Evolutionary conservation across 768 basidiomycete genomes (phyloP), one percentile per base, ranked within the genome.

Genomic region (Phaeotremella skinneri): DNA sequence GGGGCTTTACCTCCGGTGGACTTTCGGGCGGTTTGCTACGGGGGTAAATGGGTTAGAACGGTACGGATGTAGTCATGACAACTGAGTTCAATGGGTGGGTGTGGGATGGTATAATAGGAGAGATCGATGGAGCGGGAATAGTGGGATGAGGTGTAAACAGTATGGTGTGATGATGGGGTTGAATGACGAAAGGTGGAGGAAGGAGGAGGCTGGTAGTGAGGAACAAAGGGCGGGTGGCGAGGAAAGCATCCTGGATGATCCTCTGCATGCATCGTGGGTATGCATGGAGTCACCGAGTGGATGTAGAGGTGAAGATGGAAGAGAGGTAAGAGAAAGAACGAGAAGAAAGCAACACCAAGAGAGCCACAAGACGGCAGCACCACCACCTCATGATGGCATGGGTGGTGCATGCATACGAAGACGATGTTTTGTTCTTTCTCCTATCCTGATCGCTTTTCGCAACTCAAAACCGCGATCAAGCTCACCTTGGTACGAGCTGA

Each of bases 21-120:
- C 83, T 97, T 96, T 81, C 93, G 91, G 76, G 93, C 93, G 78
- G 92, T 96, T 91, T 96, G 93, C 92, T 75, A 61, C 52, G 52
- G 52, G 31, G 49, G 29, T 49, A 39, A 21, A 37, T n/a, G n/a
- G 30, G 16, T 57, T 37, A 51, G 55, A 49, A 27, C 21, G 41
- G 13, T 31, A 49, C 26, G 26, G 59, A 25, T 27, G 20, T 25
- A 37, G 70, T 67, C 71, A 79, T 69, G 68, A 70, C 67, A 65
- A 67, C 69, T 76, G 74, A 55, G 75, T 64, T 69, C 70, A 68
- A 31, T 62, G 45, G 17, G 9, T 27, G 48, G 21, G 49, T 13
- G 17, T 37, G 34, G 34, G 34, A n/a, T n/a, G n/a, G n/a, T n/a
- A n/a, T n/a, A n/a, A 37, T 7, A 37, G 43, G 43, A 13, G 43